Conservation (phyloP, 2,329 filamentous ascomycete species). For the Trichophyton mentagrophytes region DNA sequence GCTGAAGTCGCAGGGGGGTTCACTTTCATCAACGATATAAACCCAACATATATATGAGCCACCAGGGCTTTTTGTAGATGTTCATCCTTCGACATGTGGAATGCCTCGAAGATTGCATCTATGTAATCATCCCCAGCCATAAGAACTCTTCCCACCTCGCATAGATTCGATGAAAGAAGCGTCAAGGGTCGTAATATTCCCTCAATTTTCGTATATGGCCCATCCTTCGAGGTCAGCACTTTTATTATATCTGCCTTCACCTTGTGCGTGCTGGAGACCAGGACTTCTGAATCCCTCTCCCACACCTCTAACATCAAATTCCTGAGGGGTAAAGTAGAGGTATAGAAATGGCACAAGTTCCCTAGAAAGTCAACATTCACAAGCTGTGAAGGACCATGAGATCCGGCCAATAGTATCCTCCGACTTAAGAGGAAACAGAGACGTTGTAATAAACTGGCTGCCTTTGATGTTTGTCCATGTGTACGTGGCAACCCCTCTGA, state of each 20-base stretch:
- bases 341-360: conserved; percentile 54
- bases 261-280: conserved; percentile 27
- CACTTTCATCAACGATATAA: conserved; percentile 56
- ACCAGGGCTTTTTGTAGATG: conserved; percentile 54
- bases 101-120: conserved; percentile 50
- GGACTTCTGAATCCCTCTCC: conserved; percentile 23
- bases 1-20: conserved; percentile 58
- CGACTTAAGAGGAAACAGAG: conserved; percentile 52
- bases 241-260: conserved; percentile 25
- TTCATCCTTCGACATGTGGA: conserved; percentile 47
- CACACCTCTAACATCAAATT: conserved; percentile 41
- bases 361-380: conserved; percentile 56
- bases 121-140: conserved; percentile 79
- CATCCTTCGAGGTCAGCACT: conserved; percentile 17
- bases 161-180: conserved; percentile 27
- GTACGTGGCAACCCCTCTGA: conserved; percentile 35
- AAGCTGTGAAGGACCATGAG: conserved; percentile 36
- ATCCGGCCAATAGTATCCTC: conserved; percentile 40
- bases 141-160: conserved; percentile 46
- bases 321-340: conserved; percentile 46
- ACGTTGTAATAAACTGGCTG: conserved; percentile 44
- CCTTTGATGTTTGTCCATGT: conserved; percentile 19
- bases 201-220: conserved; percentile 12
- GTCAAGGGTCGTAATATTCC: conserved; percentile 27
- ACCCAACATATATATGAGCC: conserved; percentile 60